Evolutionary conservation across 2,329 filamentous ascomycete species (phyloP), one percentile per base, ranked within the genome.

Genomic region (Dothistroma pini): DNA sequence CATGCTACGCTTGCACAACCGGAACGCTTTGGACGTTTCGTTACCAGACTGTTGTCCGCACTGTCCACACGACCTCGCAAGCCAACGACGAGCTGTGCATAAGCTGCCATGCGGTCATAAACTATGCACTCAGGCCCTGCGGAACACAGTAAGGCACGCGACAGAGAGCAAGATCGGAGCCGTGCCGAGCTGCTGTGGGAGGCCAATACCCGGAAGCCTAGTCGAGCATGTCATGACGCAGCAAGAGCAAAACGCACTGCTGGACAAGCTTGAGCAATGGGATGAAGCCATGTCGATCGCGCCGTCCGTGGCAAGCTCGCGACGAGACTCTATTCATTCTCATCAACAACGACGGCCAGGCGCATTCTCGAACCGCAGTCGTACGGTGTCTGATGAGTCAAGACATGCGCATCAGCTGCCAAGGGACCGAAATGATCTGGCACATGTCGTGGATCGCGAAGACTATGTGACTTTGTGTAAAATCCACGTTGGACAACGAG

Each of bases 151-250:
- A 56, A 72, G 75, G 55, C 71, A 75, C 32, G 73, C 75, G 29
- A 69, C 64, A 9, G 65, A 66, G 14, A 62, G 72, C 35, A 63
- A 69, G 19, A 68, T 59, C n/a, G 74, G 72, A 54, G 66, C 70
- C 9, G 66, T 73, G 10, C 78, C 78, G 0, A 74, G 68, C 57
- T 80, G 77, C 62, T 80, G 78, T 63, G 75, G 74, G 14, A 71
- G 68, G 14, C 73, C 74, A 1, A 69, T 79, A 19, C 76, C 77
- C n/a, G 75, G 72, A 19, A 63, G 65, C 3, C 64, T 77, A n/a
- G 68, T 80, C 10, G 74, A 76, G 55, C 68, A 69, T 38, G 73
- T 77, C 8, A 68, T 76, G 68, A 75, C 72, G 8, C 69, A 73
- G 50, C 71, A 75, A 66, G 76, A 79, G 62, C 71, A 74, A 56